Conservation (phyloP, 805 yeast genomes). For the Ogataea zsoltii region DNA sequence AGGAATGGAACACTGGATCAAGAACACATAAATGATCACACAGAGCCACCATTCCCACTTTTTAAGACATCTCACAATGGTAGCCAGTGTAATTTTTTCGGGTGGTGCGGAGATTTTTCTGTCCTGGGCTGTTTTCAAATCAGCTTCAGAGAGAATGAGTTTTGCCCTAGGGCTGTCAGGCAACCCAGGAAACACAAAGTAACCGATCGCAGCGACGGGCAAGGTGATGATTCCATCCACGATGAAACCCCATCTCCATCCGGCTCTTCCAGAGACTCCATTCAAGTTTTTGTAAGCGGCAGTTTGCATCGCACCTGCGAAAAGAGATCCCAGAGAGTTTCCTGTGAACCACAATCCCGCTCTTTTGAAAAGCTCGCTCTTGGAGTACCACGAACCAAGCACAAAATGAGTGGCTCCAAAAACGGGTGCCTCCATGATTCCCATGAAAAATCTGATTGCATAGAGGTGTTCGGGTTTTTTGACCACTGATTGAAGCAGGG, state of each 20-base stretch:
- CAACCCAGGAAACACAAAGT: conserved; percentile 43
- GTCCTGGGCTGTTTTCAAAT: conserved; percentile 38
- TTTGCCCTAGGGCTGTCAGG: conserved; percentile 43
- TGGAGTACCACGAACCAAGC: conserved; percentile 6
- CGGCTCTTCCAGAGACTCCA: conserved; percentile 29
- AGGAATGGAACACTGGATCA: conserved; percentile 1
- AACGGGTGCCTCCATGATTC: conserved; percentile 46
- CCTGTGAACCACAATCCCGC: conserved; percentile 5
- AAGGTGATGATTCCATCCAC: conserved; percentile 44
- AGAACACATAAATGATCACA: conserved; percentile 1
- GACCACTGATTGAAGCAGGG: conserved; percentile 16
- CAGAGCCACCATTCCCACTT: conserved; percentile 6
- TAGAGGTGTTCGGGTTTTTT: conserved; percentile 49
- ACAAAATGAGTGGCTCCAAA: conserved; percentile 6
- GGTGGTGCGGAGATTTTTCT: conserved; percentile 6
- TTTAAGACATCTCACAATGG: conserved; percentile 2
- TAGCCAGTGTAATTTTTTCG: conserved; percentile 1
- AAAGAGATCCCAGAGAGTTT: conserved; percentile 45
- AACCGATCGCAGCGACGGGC: conserved; percentile 41
- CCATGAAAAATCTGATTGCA: conserved; percentile 60
- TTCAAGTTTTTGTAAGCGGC: conserved; percentile 30
- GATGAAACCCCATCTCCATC: conserved; percentile 54
- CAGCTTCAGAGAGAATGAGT: conserved; percentile 38
- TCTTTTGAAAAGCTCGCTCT: conserved; percentile 5
- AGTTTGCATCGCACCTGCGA: conserved; percentile 52